Evolutionary conservation across 352 stramenopile genomes (phyloP).

Genomic region (Pythium dissotocum): DNA sequence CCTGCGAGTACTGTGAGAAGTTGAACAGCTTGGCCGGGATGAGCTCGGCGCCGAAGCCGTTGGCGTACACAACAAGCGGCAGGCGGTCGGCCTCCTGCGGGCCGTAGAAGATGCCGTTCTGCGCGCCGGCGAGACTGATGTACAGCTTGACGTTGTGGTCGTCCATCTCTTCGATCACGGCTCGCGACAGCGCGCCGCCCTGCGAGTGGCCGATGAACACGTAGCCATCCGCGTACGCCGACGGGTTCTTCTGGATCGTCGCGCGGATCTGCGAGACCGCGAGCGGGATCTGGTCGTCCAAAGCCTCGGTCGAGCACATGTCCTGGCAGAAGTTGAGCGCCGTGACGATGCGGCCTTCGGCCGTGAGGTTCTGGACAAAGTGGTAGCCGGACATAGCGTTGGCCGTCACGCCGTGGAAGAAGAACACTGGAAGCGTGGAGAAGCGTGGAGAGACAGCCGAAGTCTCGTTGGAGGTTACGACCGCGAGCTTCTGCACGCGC

Average conservation of each 20-base stretch:
- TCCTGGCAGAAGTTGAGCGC: conserved; percentile 41
- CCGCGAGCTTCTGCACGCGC: background rate
- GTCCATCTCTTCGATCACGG: conserved; percentile 55
- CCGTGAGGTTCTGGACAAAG: conserved; percentile 39
- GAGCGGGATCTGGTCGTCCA: conserved; percentile 39
- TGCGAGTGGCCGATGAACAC: conserved; percentile 55
- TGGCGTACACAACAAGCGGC: conserved; percentile 36
- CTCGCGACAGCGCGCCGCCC: conserved; percentile 37
- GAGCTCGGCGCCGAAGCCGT: conserved; percentile 25
- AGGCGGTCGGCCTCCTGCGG: conserved; percentile 35
- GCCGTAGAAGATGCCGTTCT: conserved; percentile 61
- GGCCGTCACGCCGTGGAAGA: conserved; percentile 49
- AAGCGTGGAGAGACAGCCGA: background rate
- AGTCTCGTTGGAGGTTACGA: background rate
- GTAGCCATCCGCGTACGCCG: conserved; percentile 42
- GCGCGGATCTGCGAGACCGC: conserved; percentile 42
- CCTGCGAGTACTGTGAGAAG: conserved; percentile 32
- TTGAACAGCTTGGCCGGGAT: conserved; percentile 31
- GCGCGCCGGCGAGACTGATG: conserved; percentile 46
- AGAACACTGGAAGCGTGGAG: conserved; percentile 38
- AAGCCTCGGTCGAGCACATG: conserved; percentile 34
- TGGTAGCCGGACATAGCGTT: conserved; percentile 34
- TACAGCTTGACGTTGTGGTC: conserved; percentile 48
- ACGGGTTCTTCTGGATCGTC: conserved; percentile 32
- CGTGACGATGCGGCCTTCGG: conserved; percentile 34